Evolutionary conservation across 768 basidiomycete species (phyloP), one percentile per base, ranked within the genome.

Genomic region (Suillus sp.): DNA sequence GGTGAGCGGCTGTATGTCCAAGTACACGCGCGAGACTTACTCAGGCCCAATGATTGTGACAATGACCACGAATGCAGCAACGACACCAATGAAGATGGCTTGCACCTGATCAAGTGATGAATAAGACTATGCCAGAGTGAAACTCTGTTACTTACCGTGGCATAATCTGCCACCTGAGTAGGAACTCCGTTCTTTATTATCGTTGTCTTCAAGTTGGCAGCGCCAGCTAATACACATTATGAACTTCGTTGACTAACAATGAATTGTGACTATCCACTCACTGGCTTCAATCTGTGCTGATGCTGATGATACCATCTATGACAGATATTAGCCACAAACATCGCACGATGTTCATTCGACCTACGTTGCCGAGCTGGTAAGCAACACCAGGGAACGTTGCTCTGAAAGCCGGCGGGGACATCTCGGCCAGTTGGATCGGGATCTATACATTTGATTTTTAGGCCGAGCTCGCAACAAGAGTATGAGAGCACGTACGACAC

Each of bases 321-420:
- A 4, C 34, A 62, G 13, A 47, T 38, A 4, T n/a, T 50, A 42
- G 30, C 59, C 35, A 61, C 7, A 38, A 38, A 10, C 11, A 18
- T 57, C 16, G 16, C 1, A 32, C 53, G 6, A 65, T 20, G 18
- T 38, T 32, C 25, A 37, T 42, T 60, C 40, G 2, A 68, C 75
- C 45, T 16, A 74, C 82, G 75, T 92, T 93, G 48, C 93, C 92
- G 30, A 94, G 68, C 69, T 94, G 93, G 75, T 95, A 95, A 3
- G 90, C 86, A 1, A 93, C 85, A 63, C 93, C 93, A 43, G 91
- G 90, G 81, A 93, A 95, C 1, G 90, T 90, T 4, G 93, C 91
- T 62, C 95, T 83, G 82, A 95, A 96, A 0, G 92, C 93, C 4
- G 92, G 90, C 2, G 95, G 95, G 0, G 91, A 90, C 77, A 94